Base-by-base conservation (phyloP, 2,329 filamentous ascomycete species). In the Alternaria triticina region DNA sequence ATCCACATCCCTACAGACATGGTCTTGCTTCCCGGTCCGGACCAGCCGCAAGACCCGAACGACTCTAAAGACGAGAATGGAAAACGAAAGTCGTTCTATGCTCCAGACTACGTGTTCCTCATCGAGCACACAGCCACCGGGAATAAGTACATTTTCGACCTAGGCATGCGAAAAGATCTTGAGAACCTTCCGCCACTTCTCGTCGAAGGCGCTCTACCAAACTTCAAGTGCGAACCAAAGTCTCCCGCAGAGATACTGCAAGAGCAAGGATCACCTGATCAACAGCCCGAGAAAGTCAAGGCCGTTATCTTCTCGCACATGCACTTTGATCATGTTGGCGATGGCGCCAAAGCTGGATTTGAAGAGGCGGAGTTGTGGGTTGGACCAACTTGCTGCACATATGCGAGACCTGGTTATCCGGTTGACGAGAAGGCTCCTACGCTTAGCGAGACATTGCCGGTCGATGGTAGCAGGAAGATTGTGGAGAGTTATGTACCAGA, bases 61-160 rank as follows among this genome's bases (percentile, higher is more conserved):
- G 55, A 64, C 1, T 30, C 47, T 7, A 3, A 52, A 6, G 81
- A 84, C 57, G 76, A 80, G 5, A 74, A 77, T 0, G 75, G 77
- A 27, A 55, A 56, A 10, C 45, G 60, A 2, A 65, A 69, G 25
- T 51, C 57, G 9, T 76, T 62, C 61, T 72, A 74, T 49, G 75
- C 68, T 1, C 75, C 75, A 20, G 74, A 76, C 55, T 78, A 76
- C 49, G 73, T 74, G 33, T 78, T 77, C 59, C 68, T 77, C 20
- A 69, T 79, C 47, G 60, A 75, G 15, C 75, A 77, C 54, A 59
- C 55, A 0, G 58, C 77, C 69, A 62, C 76, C 56, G 17, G 71
- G 64, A 74, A 78, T 59, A 71, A 78, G 83, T 61, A 79, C 67
- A 62, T 88, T 61, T 88, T 88, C 72, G 86, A 88, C 65, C 81